A percentile compares a stretch with the other conserved stretches of the same genome.
Conservation (phyloP, 768 basidiomycete species). For the Lactifluus subvellereus region DNA sequence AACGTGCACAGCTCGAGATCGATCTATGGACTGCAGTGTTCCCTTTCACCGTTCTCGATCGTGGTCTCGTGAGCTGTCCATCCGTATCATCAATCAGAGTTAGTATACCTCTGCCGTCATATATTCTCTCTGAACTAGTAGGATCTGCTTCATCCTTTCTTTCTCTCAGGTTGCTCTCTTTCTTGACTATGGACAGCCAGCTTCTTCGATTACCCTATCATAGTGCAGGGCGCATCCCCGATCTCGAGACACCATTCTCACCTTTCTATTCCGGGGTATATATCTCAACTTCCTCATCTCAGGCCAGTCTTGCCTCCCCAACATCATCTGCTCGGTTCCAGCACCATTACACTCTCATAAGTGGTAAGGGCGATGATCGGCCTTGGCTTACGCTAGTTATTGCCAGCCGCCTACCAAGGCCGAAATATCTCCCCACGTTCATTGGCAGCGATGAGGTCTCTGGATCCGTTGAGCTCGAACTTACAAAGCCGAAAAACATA, state of each 20-base stretch:
- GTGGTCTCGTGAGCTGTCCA: too few species aligned
- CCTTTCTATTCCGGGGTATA: neutral
- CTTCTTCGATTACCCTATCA: too few species aligned
- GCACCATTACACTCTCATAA: constrained; percentile 41
- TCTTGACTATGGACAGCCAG: too few species aligned
- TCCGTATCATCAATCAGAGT: too few species aligned
- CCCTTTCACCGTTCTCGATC: too few species aligned
- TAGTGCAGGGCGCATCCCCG: too few species aligned
- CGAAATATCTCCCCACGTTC: constrained; percentile 41
- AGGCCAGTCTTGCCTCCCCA: neutral
- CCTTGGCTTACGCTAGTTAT: constrained; percentile 44
- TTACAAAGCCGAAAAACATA: constrained; percentile 43
- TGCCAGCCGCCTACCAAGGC: constrained; percentile 37
- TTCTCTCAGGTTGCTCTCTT: too few species aligned
- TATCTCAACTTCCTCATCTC: neutral
- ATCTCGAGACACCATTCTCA: neutral
- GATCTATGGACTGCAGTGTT: too few species aligned
- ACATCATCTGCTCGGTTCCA: constrained; percentile 25
- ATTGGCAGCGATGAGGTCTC: constrained; percentile 44
- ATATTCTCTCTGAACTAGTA: too few species aligned
- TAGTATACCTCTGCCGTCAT: too few species aligned
- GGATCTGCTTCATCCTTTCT: too few species aligned
- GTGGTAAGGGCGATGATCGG: constrained; percentile 27
- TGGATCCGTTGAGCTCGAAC: constrained; percentile 47
- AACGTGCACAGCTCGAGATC: too few species aligned